Evolutionary conservation across 371 early-diverging fungal genomes (phyloP), one percentile per base, ranked within the genome.

Genomic region (Syncephalastrum contaminatum): DNA sequence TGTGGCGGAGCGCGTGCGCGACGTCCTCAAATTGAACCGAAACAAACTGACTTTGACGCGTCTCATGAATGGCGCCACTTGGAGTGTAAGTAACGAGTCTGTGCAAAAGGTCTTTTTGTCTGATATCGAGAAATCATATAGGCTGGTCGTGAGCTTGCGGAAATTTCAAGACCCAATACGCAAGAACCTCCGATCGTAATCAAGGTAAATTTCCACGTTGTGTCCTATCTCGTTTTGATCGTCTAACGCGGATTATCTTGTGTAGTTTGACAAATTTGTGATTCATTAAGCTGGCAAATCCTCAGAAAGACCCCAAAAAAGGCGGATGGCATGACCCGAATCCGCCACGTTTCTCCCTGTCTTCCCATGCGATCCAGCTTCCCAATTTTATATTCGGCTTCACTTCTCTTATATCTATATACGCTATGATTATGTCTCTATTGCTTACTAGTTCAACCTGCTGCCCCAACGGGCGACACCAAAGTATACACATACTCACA

Each of bases 131-230:
- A n/a, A 20, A 41, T 48, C 10, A 3, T 51, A 67, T 78, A 90
- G 82, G 90, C 93, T 52, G 96, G 96, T 4, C 81, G 96, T 20
- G 95, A 94, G 67, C 74, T 92, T 15, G 95, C 96, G 27, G 88
- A 88, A 18, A 80, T 84, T 40, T 74, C 83, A 56, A 80, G 96
- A 21, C 88, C 90, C 16, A 83, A 83, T n/a, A 88, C 94, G 3
- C 86, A 86, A 64, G 92, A 90, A 18, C 95, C 96, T 40, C 96
- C 96, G 20, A 93, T 96, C 60, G 86, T 91, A 43, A 87, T 94
- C 59, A 73, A 73, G 54, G 66, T 64, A 64, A 58, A 40, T 51
- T 15, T 22, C 24, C 13, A 16, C 15, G 39, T n/a, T 16, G 18
- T 25, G 3, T 21, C 25, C 39, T 51, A 36, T 18, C 39, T 48